Base-by-base conservation (phyloP, 352 stramenopile species). In the Globisporangium spinosum region DNA sequence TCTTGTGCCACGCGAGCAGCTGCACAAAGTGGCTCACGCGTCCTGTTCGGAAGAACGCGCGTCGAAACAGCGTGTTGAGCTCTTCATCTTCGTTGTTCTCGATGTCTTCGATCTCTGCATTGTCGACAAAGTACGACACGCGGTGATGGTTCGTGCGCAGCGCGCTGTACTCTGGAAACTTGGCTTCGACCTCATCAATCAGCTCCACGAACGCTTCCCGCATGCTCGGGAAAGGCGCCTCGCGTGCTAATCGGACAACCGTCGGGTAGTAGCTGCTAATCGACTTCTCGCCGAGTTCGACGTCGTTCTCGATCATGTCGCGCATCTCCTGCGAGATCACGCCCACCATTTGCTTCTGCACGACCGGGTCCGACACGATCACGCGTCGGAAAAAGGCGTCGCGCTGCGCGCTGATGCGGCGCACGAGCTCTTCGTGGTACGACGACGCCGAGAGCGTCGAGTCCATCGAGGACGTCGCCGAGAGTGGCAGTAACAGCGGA, bases 311-410 rank as follows among this genome's bases (percentile, higher is more conserved):
- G 20, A 93, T 71, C 53, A 94, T 77, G 59, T 89, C 77, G 25
- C 75, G 68, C 40, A 91, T 70, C 62, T 91, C 87, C 29, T 77
- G 71, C 12, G 77, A 65, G 51, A 94, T 80, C 49, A 77, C 70
- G 38, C 68, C 57, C 6, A 85, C 70, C 80, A 91, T 88, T 54
- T 85, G 66, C 68, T 79, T 79, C 71, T 91, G 85, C 57, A 90
- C 78, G 43, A 75, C 67, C 3, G 73, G 64, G 66, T 93, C 85
- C 0, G 80, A 82, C 27, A 93, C 85, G 20, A 90, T 66, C 54
- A 95, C 70, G 22, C 87, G 85, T 2, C 85, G 87, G 69, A 95
- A 95, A 68, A 95, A 95, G 10, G 80, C 79, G 62, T 95, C 84
- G 61, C 86, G 79, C 67, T 90, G 81, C n/a, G 87, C 82, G 62